phyloP scores from a whole-genome alignment of 768 basidiomycete species.

The Russula dissimulans region DNA sequence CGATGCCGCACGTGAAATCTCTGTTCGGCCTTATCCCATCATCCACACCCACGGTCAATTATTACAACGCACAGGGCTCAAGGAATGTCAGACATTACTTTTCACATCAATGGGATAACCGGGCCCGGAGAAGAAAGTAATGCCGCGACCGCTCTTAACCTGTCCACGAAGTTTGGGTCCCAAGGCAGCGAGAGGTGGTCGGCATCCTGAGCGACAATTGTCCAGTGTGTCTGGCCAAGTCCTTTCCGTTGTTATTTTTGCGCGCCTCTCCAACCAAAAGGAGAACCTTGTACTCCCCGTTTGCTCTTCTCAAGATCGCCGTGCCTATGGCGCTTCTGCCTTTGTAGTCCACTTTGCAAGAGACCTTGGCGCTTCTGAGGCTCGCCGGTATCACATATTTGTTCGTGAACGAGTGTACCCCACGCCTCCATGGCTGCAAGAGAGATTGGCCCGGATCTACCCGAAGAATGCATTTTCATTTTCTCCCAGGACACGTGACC shows the following conservation, averaged over 20 bases:
- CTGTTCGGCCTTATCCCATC: background rate
- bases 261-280: conserved; percentile 26
- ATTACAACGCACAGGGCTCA: conserved; percentile 8
- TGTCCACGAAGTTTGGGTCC: conserved; percentile 30
- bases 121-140: conserved; percentile 32
- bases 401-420: conserved; percentile 42
- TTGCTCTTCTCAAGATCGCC: conserved; percentile 39
- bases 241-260: background rate
- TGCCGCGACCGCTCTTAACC: conserved; percentile 42
- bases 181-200: conserved; percentile 41
- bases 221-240: conserved; percentile 35
- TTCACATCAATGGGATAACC: conserved; percentile 48
- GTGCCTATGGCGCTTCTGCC: conserved; percentile 48
- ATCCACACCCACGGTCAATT: conserved; percentile 9
- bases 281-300: conserved; percentile 45
- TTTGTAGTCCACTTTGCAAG: conserved; percentile 45
- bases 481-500: conserved; percentile 31
- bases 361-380: conserved; percentile 42
- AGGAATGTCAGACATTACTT: conserved; percentile 36
- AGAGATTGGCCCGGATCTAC: conserved; percentile 22
- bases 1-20: background rate
- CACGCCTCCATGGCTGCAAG: conserved; percentile 33
- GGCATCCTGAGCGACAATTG: conserved; percentile 67
- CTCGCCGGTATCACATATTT: conserved; percentile 41
- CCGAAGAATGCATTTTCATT: conserved; percentile 37